These are phyloP conservation scores for Xylariaceae sp. DNA, from an alignment of 2,329 filamentous ascomycete genomes.

Conservation along the genomic window DNA sequence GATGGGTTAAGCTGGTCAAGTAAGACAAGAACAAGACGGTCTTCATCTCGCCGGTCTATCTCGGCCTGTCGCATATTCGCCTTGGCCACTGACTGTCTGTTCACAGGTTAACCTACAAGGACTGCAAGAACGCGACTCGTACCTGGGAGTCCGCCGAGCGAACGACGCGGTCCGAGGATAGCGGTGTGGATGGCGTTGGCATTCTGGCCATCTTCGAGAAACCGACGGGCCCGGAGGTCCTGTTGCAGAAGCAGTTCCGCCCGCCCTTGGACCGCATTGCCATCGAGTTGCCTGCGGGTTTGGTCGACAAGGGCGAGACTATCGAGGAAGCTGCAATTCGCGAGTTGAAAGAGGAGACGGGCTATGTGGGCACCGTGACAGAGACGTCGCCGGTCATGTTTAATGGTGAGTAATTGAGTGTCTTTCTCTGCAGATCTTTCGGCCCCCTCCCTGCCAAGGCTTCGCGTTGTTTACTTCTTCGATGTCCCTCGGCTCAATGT, in stretches of 20 bases:
- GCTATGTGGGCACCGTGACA: constrained; percentile 50
- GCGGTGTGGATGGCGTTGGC: constrained; percentile 65
- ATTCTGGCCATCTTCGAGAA: constrained; percentile 64
- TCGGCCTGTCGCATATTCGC: no score
- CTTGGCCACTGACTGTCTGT: constrained; percentile 5
- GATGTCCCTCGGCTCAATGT: no score
- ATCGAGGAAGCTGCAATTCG: constrained; percentile 56
- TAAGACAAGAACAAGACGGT: constrained; percentile 29
- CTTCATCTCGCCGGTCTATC: not conserved
- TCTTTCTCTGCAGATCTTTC: not conserved
- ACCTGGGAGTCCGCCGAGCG: constrained; percentile 70
- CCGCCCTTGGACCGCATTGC: constrained; percentile 54
- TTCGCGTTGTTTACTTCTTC: not conserved
- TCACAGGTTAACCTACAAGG: constrained; percentile 55
- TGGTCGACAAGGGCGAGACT: constrained; percentile 58
- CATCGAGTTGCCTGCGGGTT: constrained; percentile 60
- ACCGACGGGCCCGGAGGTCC: constrained; percentile 47
- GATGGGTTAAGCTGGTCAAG: constrained; percentile 57
- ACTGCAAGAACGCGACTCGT: constrained; percentile 52
- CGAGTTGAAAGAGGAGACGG: constrained; percentile 62
- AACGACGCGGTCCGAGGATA: constrained; percentile 56
- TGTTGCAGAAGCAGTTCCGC: constrained; percentile 63
- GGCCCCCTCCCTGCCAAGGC: not conserved
- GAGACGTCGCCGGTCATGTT: constrained; percentile 41
- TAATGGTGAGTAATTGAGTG: constrained; percentile 25